A percentile compares a stretch with the other conserved stretches of the same genome.
phyloP scores from a whole-genome alignment of 768 basidiomycete genomes.

The Dioszegia crocea region DNA sequence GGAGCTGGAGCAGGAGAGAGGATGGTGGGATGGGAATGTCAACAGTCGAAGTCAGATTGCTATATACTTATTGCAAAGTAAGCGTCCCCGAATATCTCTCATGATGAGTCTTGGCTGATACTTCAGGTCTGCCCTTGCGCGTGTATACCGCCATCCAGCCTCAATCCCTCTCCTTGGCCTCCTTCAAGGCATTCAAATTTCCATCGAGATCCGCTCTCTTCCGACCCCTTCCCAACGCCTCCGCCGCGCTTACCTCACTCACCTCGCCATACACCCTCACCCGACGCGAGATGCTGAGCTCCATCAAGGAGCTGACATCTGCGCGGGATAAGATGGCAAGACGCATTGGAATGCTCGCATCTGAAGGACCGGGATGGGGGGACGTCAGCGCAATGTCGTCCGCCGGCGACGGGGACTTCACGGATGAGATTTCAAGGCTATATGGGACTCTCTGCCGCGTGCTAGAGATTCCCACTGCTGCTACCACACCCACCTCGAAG shows the following conservation, averaged over 20 bases:
- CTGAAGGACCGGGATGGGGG: constrained; percentile 43
- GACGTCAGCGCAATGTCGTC: constrained; percentile 18
- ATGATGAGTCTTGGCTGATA: constrained; percentile 1
- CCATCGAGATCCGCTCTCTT: constrained; percentile 37
- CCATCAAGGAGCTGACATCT: constrained; percentile 26
- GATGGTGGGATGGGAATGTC: constrained; percentile 77
- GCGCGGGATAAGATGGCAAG: constrained; percentile 37
- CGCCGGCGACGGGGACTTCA: not conserved
- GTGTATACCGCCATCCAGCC: constrained; percentile 27
- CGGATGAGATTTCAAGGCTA: constrained; percentile 32
- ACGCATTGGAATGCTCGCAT: constrained; percentile 40
- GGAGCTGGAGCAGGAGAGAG: constrained; percentile 67
- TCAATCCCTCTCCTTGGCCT: constrained; percentile 25
- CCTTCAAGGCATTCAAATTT: constrained; percentile 26
- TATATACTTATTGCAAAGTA: constrained; percentile 75
- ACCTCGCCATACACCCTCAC: constrained; percentile 43
- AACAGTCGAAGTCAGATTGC: constrained; percentile 59
- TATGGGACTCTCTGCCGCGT: constrained; percentile 33
- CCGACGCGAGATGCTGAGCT: constrained; percentile 42
- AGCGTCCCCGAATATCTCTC: constrained; percentile 37
- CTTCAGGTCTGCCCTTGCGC: constrained; percentile 34
- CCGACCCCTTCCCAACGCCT: constrained; percentile 28
- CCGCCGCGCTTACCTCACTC: constrained; percentile 28
- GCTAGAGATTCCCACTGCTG: constrained; percentile 29
- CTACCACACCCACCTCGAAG: constrained; percentile 18